A percentile compares a stretch with the other conserved stretches of the same genome.
Evolutionary conservation across 352 stramenopile species (phyloP).

Genomic region (Phytophthora uliginosa): DNA sequence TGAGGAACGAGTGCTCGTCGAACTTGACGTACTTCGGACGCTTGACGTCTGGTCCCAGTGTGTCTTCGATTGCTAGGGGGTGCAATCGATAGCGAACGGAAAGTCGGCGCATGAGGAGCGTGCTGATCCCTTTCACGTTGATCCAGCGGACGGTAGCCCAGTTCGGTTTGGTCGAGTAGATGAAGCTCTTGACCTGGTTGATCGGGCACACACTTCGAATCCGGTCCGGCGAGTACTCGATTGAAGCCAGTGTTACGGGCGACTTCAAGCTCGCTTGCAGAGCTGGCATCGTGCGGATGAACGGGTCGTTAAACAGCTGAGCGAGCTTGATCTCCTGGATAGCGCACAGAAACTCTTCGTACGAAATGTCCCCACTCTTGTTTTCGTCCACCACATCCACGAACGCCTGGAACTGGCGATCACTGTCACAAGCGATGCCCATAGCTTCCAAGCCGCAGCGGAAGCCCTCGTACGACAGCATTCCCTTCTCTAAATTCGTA

Average conservation of each 20-base stretch:
- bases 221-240: constrained; percentile 79
- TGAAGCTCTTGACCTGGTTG: constrained; percentile 73
- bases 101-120: constrained; percentile 68
- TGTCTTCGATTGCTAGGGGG: constrained; percentile 82
- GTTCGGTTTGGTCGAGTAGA: constrained; percentile 79
- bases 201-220: constrained; percentile 79
- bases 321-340: constrained; percentile 91
- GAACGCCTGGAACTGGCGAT: constrained; percentile 73
- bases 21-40: constrained; percentile 87
- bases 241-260: constrained; percentile 50
- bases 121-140: constrained; percentile 67
- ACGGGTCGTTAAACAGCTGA: constrained; percentile 77
- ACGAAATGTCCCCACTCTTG: constrained; percentile 79
- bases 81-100: constrained; percentile 87
- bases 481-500: constrained; percentile 41
- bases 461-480: constrained; percentile 75
- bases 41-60: constrained; percentile 68
- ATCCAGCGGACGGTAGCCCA: constrained; percentile 87
- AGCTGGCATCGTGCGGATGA: constrained; percentile 49
- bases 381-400: constrained; percentile 85
- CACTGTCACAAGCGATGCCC: constrained; percentile 68
- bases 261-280: constrained; percentile 39
- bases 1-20: constrained; percentile 83
- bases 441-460: constrained; percentile 71
- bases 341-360: constrained; percentile 84